These are phyloP conservation scores for Populus euphratica DNA, from an alignment of 345 rosid genomes.

Conservation along the genomic window DNA sequence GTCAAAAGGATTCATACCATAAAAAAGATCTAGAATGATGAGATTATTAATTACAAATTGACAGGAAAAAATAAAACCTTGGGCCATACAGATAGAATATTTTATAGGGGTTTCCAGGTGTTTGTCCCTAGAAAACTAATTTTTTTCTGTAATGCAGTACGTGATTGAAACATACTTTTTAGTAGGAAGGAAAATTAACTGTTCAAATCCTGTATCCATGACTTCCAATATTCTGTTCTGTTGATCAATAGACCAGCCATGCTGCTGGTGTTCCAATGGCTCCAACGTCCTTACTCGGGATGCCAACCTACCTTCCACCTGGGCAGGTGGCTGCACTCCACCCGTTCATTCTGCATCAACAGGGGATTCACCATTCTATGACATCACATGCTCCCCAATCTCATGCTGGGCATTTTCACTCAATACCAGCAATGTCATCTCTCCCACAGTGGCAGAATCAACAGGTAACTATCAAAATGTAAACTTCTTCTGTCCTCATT, in stretches of 20 bases:
- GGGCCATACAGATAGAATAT: background rate
- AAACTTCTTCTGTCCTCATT: conserved; percentile 1
- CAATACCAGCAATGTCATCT: conserved; percentile 44
- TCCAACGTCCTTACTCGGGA: conserved; percentile 60
- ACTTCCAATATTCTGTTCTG: background rate
- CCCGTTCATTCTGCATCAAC: conserved; percentile 76
- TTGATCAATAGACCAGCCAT: conserved; percentile 38
- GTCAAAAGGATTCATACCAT: background rate
- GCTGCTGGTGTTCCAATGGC: conserved; percentile 48
- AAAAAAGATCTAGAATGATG: background rate
- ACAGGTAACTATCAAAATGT: conserved; percentile 41
- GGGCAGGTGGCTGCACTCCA: conserved; percentile 76
- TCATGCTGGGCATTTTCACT: conserved; percentile 54
- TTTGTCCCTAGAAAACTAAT: background rate
- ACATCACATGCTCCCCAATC: conserved; percentile 57
- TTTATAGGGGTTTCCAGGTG: background rate
- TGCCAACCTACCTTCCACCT: conserved; percentile 63
- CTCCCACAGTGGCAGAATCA: conserved; percentile 70
- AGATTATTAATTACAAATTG: background rate
- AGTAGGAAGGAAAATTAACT: conserved; percentile 2
- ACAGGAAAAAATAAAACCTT: background rate
- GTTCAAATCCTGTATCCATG: background rate
- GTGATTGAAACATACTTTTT: background rate
- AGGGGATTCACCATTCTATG: conserved; percentile 58
- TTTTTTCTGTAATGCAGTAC: background rate